Percentiles rank a stretch among this genome's conserved stretches.
These are phyloP conservation scores for Sphaerobolus stellatus DNA, from an alignment of 1,284 basidiomycete genomes.

Conservation along the genomic window DNA sequence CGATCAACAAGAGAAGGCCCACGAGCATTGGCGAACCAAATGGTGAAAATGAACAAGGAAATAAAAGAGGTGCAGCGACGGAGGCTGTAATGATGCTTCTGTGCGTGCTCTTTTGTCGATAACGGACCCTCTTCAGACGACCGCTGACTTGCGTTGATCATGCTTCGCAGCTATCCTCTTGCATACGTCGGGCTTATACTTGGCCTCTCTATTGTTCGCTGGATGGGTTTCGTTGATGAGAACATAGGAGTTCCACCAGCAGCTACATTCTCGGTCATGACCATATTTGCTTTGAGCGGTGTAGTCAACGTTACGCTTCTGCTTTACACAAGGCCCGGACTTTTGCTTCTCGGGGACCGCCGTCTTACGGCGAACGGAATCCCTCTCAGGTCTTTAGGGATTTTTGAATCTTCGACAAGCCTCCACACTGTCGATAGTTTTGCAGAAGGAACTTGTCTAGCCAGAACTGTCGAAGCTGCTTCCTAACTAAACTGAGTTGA, in stretches of 20 bases:
- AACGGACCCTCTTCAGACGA: not conserved
- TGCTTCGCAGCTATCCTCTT: not conserved
- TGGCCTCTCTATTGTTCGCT: not conserved
- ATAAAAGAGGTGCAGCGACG: too few species aligned
- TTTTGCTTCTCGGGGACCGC: not conserved
- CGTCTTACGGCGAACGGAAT: too few species aligned
- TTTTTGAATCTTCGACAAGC: too few species aligned
- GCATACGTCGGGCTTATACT: not conserved
- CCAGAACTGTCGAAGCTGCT: too few species aligned
- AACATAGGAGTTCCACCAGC: not conserved
- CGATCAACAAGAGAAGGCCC: not conserved
- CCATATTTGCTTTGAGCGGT: not conserved
- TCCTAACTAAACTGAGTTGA: too few species aligned
- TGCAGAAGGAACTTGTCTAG: too few species aligned
- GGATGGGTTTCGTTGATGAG: not conserved
- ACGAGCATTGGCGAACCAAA: too few species aligned
- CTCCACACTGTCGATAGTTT: too few species aligned
- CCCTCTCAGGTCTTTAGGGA: too few species aligned
- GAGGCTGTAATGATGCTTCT: not conserved
- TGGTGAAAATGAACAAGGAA: too few species aligned
- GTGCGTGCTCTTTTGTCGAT: not conserved
- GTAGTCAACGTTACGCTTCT: not conserved
- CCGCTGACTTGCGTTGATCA: not conserved
- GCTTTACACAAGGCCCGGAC: not conserved
- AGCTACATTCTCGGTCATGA: not conserved